Evolutionary conservation across 2,329 filamentous ascomycete species (phyloP).

Genomic region (Alternaria hordeiaustralica): DNA sequence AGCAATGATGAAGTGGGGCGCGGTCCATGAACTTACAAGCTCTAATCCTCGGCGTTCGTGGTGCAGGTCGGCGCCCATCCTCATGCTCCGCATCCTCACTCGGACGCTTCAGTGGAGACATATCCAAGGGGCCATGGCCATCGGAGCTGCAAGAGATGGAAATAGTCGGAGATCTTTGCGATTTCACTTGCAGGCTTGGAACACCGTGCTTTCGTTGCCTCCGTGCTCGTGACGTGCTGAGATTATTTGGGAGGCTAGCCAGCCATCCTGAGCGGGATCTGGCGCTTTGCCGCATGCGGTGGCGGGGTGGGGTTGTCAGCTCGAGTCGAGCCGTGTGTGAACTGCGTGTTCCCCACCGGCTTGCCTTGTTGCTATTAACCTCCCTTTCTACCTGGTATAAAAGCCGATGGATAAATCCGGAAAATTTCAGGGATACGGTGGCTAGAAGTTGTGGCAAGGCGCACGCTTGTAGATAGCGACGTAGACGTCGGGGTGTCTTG

Average conservation of each 20-base stretch:
- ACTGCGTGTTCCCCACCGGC: not conserved
- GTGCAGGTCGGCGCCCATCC: constrained; percentile 35
- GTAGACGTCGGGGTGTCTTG: not conserved
- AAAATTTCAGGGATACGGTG: not conserved
- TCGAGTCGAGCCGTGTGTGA: not conserved
- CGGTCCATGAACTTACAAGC: constrained; percentile 28
- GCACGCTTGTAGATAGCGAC: not conserved
- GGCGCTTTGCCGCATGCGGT: not conserved
- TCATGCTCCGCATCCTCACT: constrained; percentile 39
- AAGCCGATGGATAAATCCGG: not conserved
- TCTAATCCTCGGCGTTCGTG: constrained; percentile 33
- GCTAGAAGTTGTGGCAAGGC: not conserved
- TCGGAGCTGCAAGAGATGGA: constrained; percentile 14
- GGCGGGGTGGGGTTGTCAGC: not conserved
- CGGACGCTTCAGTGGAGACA: constrained; percentile 58
- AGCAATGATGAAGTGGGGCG: not conserved
- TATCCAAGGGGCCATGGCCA: constrained; percentile 71
- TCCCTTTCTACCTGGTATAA: not conserved
- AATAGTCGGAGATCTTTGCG: constrained; percentile 16
- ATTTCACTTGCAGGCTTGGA: not conserved
- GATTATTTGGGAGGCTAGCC: constrained; percentile 3
- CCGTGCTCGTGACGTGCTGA: constrained; percentile 6
- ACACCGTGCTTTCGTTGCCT: not conserved
- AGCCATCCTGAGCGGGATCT: not conserved
- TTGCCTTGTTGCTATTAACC: not conserved